Evolutionary conservation across 768 basidiomycete genomes (phyloP).

Genomic region (Podaxis sp.): DNA sequence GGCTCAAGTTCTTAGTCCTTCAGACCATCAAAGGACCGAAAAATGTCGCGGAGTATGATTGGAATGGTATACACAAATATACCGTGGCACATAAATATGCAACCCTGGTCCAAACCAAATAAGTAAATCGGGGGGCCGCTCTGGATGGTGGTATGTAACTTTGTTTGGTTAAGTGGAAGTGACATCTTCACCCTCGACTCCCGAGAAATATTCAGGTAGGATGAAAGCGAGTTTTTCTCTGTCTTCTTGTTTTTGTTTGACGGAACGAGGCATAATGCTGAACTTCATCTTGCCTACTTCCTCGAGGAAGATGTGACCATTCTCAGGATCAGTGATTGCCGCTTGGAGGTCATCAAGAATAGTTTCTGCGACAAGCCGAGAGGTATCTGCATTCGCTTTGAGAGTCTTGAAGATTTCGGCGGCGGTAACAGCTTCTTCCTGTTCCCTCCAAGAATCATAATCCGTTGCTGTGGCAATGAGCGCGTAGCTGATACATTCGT

Average conservation of each 20-base stretch:
- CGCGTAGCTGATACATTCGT: constrained; percentile 62
- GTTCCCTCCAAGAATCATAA: constrained; percentile 92
- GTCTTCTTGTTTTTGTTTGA: constrained; percentile 55
- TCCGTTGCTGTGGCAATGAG: constrained; percentile 90
- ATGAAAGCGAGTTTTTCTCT: constrained; percentile 70
- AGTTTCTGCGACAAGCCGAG: constrained; percentile 68
- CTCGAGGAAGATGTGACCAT: constrained; percentile 48
- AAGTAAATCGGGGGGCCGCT: background rate
- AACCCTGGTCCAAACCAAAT: background rate
- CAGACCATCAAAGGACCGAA: background rate
- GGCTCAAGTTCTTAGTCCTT: background rate
- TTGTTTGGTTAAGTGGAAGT: background rate
- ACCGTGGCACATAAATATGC: background rate
- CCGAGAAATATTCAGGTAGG: constrained; percentile 71
- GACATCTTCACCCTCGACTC: background rate
- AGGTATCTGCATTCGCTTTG: constrained; percentile 80
- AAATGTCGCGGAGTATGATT: background rate
- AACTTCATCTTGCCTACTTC: constrained; percentile 83
- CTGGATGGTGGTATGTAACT: background rate
- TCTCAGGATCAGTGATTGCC: constrained; percentile 26
- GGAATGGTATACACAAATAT: background rate
- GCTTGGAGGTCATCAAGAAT: constrained; percentile 72
- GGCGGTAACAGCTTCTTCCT: constrained; percentile 80
- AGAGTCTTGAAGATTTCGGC: constrained; percentile 91
- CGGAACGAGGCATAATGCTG: constrained; percentile 75